phyloP scores from a whole-genome alignment of 192 early-diverging fungal species.

The Coemansia sp. region DNA sequence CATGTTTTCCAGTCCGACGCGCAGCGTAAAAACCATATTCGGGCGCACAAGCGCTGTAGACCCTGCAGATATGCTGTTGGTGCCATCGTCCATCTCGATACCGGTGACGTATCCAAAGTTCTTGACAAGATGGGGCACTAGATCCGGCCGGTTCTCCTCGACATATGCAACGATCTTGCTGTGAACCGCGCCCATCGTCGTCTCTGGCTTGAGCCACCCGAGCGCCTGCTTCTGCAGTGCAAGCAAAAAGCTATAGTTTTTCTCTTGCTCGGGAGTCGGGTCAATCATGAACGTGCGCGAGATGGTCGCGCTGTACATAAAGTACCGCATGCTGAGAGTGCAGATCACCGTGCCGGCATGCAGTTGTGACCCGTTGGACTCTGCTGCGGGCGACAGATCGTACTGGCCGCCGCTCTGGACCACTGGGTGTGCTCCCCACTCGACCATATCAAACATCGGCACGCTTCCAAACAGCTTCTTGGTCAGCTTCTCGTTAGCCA shows the following conservation, averaged over 20 bases:
- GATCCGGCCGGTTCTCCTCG: conserved; percentile 74
- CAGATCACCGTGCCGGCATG: conserved; percentile 90
- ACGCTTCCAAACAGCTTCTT: conserved; percentile 66
- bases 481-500: conserved; percentile 64
- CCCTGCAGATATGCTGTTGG: conserved; percentile 72
- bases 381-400: conserved; percentile 77
- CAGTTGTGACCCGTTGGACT: conserved; percentile 66
- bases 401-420: conserved; percentile 96
- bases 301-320: conserved; percentile 92
- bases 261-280: conserved; percentile 79
- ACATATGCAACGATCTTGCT: conserved; percentile 65
- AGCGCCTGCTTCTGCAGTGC: conserved; percentile 78
- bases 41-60: conserved; percentile 62
- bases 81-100: conserved; percentile 88
- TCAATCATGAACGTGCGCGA: conserved; percentile 91
- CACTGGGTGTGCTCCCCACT: conserved; percentile 92
- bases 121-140: conserved; percentile 82
- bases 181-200: conserved; percentile 75
- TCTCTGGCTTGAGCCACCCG: conserved; percentile 67
- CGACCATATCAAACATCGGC: conserved; percentile 67
- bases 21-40: conserved; percentile 83
- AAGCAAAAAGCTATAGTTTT: conserved; percentile 89
- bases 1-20: conserved; percentile 83
- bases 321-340: conserved; percentile 91
- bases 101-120: conserved; percentile 87